Base-by-base conservation (phyloP, 2,329 filamentous ascomycete species). In the Cadophora sp. region DNA sequence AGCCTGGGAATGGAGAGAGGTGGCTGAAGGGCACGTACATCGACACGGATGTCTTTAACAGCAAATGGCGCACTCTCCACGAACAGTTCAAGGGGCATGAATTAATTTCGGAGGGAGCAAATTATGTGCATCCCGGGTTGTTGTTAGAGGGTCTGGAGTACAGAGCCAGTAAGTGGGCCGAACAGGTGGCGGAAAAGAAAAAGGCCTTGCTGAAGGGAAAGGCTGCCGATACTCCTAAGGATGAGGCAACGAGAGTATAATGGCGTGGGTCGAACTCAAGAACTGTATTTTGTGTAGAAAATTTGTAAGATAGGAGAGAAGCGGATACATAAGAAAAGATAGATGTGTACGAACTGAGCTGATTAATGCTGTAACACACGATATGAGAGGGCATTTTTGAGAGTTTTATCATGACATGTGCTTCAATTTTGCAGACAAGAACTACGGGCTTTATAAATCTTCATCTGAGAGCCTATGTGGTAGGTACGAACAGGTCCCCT, bases 11-110 rank as follows among this genome's bases (percentile, higher is more conserved):
- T 7, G 92, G 92, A 0, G 85, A 89, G 68, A 84, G 95, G 62
- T 97, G 93, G 92, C 80, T 98, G 64, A 91, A 92, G 73, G 96
- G 96, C 4, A 87, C 92, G 0, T 99, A 98, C 79, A 83, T 97
- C 33, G 87, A 91, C 69, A 82, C 85, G 5, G 89, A 92, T 80
- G 86, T 87, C 1, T 85, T 89, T 62, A 74, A 79, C 64, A 85
- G 82, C 22, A 79, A 78, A 62, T 80, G 83, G 68, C 76, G 81
- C 50, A 79, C 83, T 0, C 67, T 84, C 18, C 43, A 51, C 27
- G 69, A 73, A 30, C 66, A 66, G 16, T 68, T 56, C 30, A 61
- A 36, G 30, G n/a, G 11, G 13, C 18, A 7, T 16, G 39, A 60
- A 20, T 20, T 27, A 7, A 4, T 16, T 3, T 4, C 13, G 3